Base-by-base conservation (phyloP, 441 rosid genomes). In the Euphorbia celastroides region DNA sequence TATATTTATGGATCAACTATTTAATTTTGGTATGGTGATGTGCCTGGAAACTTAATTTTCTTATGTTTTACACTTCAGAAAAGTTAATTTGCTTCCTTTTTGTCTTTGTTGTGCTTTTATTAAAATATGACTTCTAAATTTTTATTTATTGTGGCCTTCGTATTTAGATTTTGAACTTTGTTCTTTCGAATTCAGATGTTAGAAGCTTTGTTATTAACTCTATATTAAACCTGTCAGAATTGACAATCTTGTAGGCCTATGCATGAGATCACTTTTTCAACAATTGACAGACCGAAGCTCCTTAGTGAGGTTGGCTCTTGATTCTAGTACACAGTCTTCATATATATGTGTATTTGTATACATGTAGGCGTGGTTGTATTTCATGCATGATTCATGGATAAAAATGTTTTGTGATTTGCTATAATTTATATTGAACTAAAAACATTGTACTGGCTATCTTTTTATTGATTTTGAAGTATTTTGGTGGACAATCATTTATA, bases 201-300 rank as follows among this genome's bases (percentile, higher is more conserved):
- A 7, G 58, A 34, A 19, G 57, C 46, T 50, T 26, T 73, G 30
- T 61, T 69, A 65, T 64, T 58, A 22, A 7, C 16, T 69, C 74
- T 42, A 57, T 61, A 36, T 54, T 42, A 22, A 52, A 14, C 25
- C 17, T 34, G 27, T 70, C 26, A 28, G 62, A 27, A 48, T 44
- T 56, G 28, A 57, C 57, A 64, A 69, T 73, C 74, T 62, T 83
- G 77, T 66, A 92, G 99, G 84, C 89, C 97, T 32, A 89, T 89
- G 98, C 97, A 88, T 31, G 98, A 90, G 81, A 86, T 94, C 70
- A 92, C 99, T 70, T 89, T 94, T 81, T 86, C 97, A 60, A 87
- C 97, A n/a, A 77, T 87, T 66, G 98, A 94, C 84, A 83, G 82
- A 82, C 97, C 90, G 9, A 94, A 92, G 80, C 97, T 92, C 70